Evolutionary conservation across 2,329 filamentous ascomycete genomes (phyloP).

Genomic region (Cladobotryum protrusum): DNA sequence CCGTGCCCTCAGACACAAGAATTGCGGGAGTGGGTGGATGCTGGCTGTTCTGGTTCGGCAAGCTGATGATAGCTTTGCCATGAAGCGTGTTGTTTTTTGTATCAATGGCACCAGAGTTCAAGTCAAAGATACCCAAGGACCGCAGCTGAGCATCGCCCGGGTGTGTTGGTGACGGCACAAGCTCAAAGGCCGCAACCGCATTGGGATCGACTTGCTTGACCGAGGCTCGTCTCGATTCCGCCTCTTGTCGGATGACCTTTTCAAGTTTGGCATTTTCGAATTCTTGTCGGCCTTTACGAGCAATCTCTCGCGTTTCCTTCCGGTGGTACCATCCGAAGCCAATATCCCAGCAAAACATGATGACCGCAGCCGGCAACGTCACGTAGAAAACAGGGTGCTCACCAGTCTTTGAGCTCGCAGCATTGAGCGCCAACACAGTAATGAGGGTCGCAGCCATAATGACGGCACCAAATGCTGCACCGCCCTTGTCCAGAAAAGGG

Average conservation of each 20-base stretch:
- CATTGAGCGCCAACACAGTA: conserved; percentile 60
- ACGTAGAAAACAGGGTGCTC: conserved; percentile 60
- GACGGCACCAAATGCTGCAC: conserved; percentile 56
- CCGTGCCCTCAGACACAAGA: conserved; percentile 14
- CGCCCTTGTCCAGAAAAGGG: conserved; percentile 61
- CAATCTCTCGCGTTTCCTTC: conserved; percentile 56
- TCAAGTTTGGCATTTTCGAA: conserved; percentile 15
- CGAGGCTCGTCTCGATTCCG: too few species aligned
- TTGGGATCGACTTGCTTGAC: too few species aligned
- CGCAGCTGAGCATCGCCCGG: too few species aligned
- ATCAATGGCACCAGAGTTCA: too few species aligned
- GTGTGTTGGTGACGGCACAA: too few species aligned
- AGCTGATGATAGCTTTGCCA: background rate
- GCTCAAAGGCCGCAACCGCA: too few species aligned
- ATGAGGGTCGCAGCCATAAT: conserved; percentile 64
- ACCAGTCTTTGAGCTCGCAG: conserved; percentile 43
- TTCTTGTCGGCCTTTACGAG: conserved; percentile 44
- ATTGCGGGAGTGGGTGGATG: conserved; percentile 12
- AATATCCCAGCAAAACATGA: conserved; percentile 66
- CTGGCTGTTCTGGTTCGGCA: background rate
- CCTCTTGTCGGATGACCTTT: background rate
- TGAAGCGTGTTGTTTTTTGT: too few species aligned
- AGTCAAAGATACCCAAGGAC: too few species aligned
- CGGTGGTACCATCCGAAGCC: conserved; percentile 57
- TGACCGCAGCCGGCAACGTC: conserved; percentile 59